Conservation (phyloP, 768 basidiomycete genomes). For the Pisolithus microcarpus region DNA sequence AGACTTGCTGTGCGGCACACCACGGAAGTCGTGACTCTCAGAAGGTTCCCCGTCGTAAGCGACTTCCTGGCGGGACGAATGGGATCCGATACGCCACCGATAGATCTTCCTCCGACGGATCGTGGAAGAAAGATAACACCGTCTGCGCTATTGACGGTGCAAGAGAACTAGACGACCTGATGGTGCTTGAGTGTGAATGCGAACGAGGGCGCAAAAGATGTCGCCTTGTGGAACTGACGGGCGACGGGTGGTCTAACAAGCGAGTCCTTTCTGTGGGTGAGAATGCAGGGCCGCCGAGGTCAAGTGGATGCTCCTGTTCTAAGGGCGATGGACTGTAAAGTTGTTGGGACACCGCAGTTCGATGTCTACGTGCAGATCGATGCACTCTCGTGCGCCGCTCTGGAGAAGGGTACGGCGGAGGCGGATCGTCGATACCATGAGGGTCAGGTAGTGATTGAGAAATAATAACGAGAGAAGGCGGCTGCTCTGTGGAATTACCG, state of each 20-base stretch:
- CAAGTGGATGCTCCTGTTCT: slow-evolving; percentile 32
- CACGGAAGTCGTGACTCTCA: background rate
- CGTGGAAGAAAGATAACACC: slow-evolving; percentile 60
- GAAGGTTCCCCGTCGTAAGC: background rate
- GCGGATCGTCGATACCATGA: slow-evolving; percentile 42
- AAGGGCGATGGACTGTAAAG: slow-evolving; percentile 22
- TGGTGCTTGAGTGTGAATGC: slow-evolving; percentile 49
- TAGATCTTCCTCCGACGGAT: slow-evolving; percentile 36
- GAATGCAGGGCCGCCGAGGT: slow-evolving; percentile 16
- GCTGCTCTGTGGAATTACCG: background rate
- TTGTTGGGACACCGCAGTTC: slow-evolving; percentile 24
- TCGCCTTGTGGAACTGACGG: slow-evolving; percentile 16
- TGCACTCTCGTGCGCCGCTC: slow-evolving; percentile 35
- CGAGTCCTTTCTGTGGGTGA: slow-evolving; percentile 45
- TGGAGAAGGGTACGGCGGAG: slow-evolving; percentile 61
- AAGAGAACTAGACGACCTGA: slow-evolving; percentile 38
- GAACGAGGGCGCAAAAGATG: slow-evolving; percentile 40
- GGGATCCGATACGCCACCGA: slow-evolving; percentile 18
- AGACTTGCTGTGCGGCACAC: background rate
- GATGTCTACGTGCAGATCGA: slow-evolving; percentile 25
- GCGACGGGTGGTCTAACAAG: slow-evolving; percentile 30
- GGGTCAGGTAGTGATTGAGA: background rate
- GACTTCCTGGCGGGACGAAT: slow-evolving; percentile 16
- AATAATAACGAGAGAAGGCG: background rate
- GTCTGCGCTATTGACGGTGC: slow-evolving; percentile 66